phyloP scores from a whole-genome alignment of 768 basidiomycete genomes.

The Psilocybe sp. region DNA sequence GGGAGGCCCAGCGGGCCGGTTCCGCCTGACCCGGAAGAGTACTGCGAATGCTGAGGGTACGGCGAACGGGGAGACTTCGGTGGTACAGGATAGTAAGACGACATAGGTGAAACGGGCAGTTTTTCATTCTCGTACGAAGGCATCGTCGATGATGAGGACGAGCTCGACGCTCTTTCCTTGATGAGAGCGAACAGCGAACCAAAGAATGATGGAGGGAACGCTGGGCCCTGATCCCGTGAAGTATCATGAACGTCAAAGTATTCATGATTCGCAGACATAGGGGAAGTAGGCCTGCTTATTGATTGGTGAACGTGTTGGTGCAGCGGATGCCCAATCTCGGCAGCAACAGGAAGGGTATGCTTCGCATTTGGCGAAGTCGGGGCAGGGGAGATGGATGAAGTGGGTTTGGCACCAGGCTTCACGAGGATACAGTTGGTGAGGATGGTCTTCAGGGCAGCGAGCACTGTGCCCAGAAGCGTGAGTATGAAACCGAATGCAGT shows the following conservation, averaged over 20 bases:
- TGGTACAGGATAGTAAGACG: background rate
- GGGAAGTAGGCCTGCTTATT: no score
- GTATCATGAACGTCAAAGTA: no score
- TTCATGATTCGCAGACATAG: no score
- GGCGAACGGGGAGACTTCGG: slow-evolving; percentile 2
- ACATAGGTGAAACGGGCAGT: no score
- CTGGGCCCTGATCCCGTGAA: no score
- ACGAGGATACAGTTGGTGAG: slow-evolving; percentile 70
- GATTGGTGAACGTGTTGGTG: no score
- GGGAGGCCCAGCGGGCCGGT: slow-evolving; percentile 17
- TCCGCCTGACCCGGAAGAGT: background rate
- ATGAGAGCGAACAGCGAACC: no score
- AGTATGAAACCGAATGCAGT: slow-evolving; percentile 81
- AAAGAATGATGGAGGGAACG: no score
- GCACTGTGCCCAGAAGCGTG: slow-evolving; percentile 85
- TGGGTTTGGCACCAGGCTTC: slow-evolving; percentile 12
- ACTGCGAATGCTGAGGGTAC: background rate
- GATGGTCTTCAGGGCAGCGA: slow-evolving; percentile 93
- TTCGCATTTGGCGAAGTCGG: slow-evolving; percentile 28
- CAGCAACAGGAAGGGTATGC: background rate
- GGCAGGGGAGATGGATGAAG: slow-evolving; percentile 12
- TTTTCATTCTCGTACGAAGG: no score
- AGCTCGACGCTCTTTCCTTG: no score
- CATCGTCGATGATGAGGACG: no score
- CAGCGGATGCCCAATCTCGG: background rate